Conservation (phyloP, 345 rosid species). For the Populus simonii region DNA sequence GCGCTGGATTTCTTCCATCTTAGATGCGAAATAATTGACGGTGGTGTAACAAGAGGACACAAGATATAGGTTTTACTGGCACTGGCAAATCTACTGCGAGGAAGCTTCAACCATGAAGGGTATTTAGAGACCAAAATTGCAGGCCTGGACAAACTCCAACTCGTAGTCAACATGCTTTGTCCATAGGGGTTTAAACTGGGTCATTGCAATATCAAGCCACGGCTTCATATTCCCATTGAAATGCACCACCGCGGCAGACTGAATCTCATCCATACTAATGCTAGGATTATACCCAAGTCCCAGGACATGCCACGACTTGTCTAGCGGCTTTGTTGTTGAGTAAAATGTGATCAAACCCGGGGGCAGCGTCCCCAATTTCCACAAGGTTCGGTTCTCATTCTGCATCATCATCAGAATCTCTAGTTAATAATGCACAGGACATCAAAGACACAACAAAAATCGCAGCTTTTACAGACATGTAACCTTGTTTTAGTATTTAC, state of each 20-base stretch:
- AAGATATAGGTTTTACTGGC: not conserved
- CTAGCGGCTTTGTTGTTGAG: slow-evolving; percentile 88
- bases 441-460: not conserved
- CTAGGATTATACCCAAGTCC: slow-evolving; percentile 97
- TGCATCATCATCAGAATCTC: slow-evolving; percentile 35
- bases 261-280: slow-evolving; percentile 87
- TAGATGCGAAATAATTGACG: not conserved
- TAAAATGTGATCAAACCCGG: slow-evolving; percentile 92
- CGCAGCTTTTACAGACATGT: not conserved
- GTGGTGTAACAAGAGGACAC: not conserved
- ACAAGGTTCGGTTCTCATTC: slow-evolving; percentile 89
- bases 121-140: slow-evolving; percentile 73
- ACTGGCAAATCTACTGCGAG: not conserved
- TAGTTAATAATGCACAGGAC: not conserved
- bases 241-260: slow-evolving; percentile 88
- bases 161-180: slow-evolving; percentile 81
- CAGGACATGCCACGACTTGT: slow-evolving; percentile 95
- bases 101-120: not conserved
- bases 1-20: not conserved
- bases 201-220: slow-evolving; percentile 97
- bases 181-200: slow-evolving; percentile 89
- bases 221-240: slow-evolving; percentile 98
- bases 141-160: slow-evolving; percentile 80
- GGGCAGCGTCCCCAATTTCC: slow-evolving; percentile 93
- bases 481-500: not conserved